Percentiles rank a stretch among this genome's conserved stretches.
Conservation (phyloP, 2,329 filamentous ascomycete genomes). For the Fusarium fracticaudum region DNA sequence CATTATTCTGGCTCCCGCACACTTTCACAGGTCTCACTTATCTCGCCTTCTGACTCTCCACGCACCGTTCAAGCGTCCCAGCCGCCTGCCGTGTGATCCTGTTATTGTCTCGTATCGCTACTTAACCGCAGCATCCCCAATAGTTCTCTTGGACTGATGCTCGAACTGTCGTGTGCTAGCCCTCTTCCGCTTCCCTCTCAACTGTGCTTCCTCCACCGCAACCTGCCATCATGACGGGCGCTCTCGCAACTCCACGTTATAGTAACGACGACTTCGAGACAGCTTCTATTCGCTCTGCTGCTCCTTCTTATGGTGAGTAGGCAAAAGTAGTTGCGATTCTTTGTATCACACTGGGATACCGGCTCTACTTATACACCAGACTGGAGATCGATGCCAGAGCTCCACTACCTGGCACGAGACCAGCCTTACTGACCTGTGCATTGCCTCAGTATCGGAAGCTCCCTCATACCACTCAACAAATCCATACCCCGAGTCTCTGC, state of each 20-base stretch:
- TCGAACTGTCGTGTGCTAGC: conserved; percentile 31
- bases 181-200: conserved; percentile 31
- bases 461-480: conserved; percentile 71
- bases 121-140: conserved; percentile 25
- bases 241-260: conserved; percentile 47
- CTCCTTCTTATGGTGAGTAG: conserved; percentile 72
- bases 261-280: conserved; percentile 70
- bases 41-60: conserved; percentile 29
- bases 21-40: conserved; percentile 28
- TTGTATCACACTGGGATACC: neutral
- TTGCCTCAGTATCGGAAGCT: conserved; percentile 65
- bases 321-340: neutral
- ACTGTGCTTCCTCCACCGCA: conserved; percentile 15
- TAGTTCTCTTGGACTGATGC: conserved; percentile 36
- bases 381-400: conserved; percentile 6
- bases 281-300: conserved; percentile 71
- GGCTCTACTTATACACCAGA: conserved; percentile 9
- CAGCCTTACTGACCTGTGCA: conserved; percentile 28
- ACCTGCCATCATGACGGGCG: conserved; percentile 46
- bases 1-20: conserved; percentile 32
- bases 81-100: conserved; percentile 29
- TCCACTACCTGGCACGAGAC: conserved; percentile 25
- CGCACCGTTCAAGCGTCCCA: conserved; percentile 20
- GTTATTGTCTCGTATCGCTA: conserved; percentile 16
- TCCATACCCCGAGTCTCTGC: conserved; percentile 58